These are phyloP conservation scores for Pichia cephalocereana DNA, from an alignment of 805 yeast genomes.

Conservation along the genomic window DNA sequence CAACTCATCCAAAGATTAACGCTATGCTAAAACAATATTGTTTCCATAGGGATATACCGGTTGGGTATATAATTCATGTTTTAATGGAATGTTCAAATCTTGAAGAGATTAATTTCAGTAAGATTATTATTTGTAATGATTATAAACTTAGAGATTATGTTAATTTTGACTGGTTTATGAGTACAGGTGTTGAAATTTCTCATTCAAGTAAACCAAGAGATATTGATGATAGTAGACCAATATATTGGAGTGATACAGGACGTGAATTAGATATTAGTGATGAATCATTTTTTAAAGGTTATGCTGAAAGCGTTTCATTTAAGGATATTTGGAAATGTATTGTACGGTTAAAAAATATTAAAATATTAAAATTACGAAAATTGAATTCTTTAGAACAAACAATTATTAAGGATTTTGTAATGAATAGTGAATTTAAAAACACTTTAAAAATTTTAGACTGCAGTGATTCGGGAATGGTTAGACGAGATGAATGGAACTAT, in stretches of 20 bases:
- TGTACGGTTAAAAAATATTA: constrained; percentile 12
- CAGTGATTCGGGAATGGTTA: constrained; percentile 41
- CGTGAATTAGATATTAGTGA: constrained; percentile 24
- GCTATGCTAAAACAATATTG: constrained; percentile 55
- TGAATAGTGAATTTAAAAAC: constrained; percentile 12
- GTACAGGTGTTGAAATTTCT: constrained; percentile 15
- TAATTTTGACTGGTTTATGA: constrained; percentile 27
- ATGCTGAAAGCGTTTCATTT: constrained; percentile 28
- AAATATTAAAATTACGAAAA: constrained; percentile 21
- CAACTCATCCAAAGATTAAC: constrained; percentile 52
- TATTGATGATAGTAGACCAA: constrained; percentile 10
- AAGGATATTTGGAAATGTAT: constrained; percentile 30
- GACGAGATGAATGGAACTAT: constrained; percentile 37
- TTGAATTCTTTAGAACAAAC: constrained; percentile 28
- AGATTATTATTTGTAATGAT: constrained; percentile 57
- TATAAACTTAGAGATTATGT: constrained; percentile 39
- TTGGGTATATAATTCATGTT: constrained; percentile 65
- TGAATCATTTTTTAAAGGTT: constrained; percentile 25
- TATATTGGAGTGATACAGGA: constrained; percentile 25
- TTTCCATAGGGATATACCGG: constrained; percentile 65
- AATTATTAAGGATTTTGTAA: constrained; percentile 12
- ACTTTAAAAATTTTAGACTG: constrained; percentile 29
- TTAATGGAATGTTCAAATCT: constrained; percentile 61
- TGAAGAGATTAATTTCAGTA: constrained; percentile 45
- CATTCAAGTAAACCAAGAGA: constrained; percentile 5